A percentile compares a stretch with the other conserved stretches of the same genome.
These are phyloP conservation scores for Lentinula boryana DNA, from an alignment of 768 basidiomycete genomes.

Conservation along the genomic window DNA sequence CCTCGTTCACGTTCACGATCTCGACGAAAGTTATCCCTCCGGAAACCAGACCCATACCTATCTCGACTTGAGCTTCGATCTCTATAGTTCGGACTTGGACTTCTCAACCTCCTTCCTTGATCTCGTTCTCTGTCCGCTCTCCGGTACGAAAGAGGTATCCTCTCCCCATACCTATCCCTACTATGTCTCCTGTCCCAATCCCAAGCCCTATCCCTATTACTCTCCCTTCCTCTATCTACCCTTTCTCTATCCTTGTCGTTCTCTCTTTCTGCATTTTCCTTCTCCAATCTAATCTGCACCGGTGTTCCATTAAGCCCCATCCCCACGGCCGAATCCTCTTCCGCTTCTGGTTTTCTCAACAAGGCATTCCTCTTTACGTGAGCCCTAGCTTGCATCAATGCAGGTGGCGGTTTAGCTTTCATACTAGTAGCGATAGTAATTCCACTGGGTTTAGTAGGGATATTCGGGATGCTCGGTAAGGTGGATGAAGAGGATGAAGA, in stretches of 20 bases:
- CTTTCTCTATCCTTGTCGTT: constrained; percentile 2
- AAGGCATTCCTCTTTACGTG: background rate
- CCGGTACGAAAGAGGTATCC: background rate
- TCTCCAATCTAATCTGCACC: constrained; percentile 4
- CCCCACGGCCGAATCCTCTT: background rate
- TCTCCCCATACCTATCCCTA: constrained; percentile 2
- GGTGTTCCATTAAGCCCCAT: background rate
- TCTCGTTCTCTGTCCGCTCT: constrained; percentile 9
- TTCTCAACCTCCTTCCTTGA: background rate
- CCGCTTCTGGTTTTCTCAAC: background rate
- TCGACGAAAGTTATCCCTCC: background rate
- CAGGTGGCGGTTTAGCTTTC: background rate
- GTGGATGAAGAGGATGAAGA: background rate
- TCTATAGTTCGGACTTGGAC: background rate
- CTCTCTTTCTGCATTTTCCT: background rate
- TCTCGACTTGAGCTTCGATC: background rate
- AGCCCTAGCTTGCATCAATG: constrained; percentile 1
- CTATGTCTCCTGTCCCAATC: constrained; percentile 11
- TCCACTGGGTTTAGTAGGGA: constrained; percentile 4
- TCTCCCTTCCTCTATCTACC: constrained; percentile 5
- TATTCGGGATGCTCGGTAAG: background rate
- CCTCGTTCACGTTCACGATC: background rate
- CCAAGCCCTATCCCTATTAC: constrained; percentile 7
- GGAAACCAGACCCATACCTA: background rate
- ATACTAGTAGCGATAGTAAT: background rate